A percentile compares a stretch with the other conserved stretches of the same genome.
Evolutionary conservation across 176 grass and related monocot genomes (phyloP).

Genomic region (Rhynchospora breviuscula): DNA sequence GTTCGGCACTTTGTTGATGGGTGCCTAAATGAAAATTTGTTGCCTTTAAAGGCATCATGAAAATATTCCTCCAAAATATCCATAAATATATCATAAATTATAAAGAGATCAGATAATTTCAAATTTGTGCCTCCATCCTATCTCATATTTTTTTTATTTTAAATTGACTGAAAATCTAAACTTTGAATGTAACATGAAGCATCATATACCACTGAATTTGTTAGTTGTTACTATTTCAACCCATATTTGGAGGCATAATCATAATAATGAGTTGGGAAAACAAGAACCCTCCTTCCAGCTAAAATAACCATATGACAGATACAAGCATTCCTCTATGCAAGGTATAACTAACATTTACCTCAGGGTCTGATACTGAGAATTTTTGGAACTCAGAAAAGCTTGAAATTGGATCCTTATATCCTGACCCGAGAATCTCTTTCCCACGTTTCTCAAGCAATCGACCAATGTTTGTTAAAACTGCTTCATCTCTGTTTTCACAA

Average conservation of each 20-base stretch:
- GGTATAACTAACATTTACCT: constrained; percentile 41
- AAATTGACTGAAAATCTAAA: background rate
- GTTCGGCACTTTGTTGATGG: background rate
- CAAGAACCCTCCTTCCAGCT: background rate
- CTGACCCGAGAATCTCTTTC: constrained; percentile 49
- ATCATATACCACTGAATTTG: background rate
- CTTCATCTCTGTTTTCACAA: constrained; percentile 37
- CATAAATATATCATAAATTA: background rate
- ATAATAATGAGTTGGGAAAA: background rate
- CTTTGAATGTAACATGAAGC: too few relatives aligned
- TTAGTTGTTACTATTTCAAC: background rate
- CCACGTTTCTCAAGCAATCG: constrained; percentile 59
- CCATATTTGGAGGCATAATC: background rate
- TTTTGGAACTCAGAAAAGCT: constrained; percentile 62
- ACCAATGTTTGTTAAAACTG: constrained; percentile 63
- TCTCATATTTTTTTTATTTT: background rate
- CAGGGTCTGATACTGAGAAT: constrained; percentile 67
- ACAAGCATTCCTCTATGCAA: background rate
- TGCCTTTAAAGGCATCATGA: background rate
- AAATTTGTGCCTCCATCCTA: background rate
- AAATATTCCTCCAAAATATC: background rate
- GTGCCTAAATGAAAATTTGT: too few relatives aligned
- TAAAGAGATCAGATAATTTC: background rate
- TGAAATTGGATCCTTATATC: constrained; percentile 62
- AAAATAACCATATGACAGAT: background rate